Conservation (phyloP, 176 grass and related monocot species). For the Carex pumila region DNA sequence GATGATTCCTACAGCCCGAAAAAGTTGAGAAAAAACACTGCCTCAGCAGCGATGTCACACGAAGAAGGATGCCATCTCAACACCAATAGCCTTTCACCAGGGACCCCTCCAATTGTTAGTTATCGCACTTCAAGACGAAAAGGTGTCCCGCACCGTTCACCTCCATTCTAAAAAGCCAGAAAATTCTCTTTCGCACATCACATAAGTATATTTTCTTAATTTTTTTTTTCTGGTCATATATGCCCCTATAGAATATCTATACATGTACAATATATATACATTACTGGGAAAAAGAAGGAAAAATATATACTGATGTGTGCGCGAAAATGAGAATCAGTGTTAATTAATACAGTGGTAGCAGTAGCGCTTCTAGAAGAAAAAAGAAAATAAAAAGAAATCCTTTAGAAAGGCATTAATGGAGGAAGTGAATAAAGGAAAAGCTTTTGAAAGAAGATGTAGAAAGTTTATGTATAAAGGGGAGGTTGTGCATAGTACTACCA, state of each 20-base stretch:
- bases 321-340: not conserved
- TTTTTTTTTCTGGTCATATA: not conserved
- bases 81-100: conserved; percentile 23
- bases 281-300: not conserved
- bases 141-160: conserved; percentile 37
- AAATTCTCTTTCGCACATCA: not conserved
- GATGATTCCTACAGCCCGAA: conserved; percentile 30
- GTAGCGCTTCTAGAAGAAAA: not conserved
- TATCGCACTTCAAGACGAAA: conserved; percentile 39
- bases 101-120: conserved; percentile 35
- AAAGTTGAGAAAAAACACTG: conserved; percentile 17
- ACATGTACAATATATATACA: not conserved
- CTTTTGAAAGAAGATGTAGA: conserved; percentile 5
- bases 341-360: not conserved
- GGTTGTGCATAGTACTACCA: not conserved
- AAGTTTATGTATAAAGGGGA: conserved; percentile 17
- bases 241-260: not conserved
- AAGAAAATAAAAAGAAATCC: not conserved
- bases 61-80: not conserved
- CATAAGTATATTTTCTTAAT: not conserved
- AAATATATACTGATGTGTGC: conserved; percentile 9
- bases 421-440: conserved; percentile 14
- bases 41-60: not conserved
- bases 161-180: conserved; percentile 24
- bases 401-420: not conserved